Base-by-base conservation (phyloP, 371 early-diverging fungal genomes). In the Mortierella sp. region DNA sequence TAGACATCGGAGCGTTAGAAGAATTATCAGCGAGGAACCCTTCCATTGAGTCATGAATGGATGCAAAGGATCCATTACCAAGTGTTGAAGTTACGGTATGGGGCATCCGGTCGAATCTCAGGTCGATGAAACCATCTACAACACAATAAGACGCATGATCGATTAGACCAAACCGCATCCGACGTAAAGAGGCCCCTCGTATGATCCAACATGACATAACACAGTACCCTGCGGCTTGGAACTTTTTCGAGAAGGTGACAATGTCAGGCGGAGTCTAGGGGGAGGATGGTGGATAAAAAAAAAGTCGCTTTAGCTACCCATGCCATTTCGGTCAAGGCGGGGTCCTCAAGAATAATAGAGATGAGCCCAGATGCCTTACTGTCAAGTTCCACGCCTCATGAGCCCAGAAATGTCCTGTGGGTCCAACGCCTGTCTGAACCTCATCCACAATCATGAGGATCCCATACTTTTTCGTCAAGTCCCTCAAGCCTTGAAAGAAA, bases 371-470 rank as follows among this genome's bases (percentile, higher is more conserved):
- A n/a, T n/a, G n/a, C 24, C 65, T 66, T 65, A 76, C 78, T 7
- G 83, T 84, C 52, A 92, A 72, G 14, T 80, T 63, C 92, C 92
- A 92, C 26, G 87, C 85, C 59, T 90, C 90, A 64, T 92, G 92
- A 2, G 91, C 92, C 92, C 92, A 92, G 66, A 91, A 91, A 9
- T 86, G 84, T 21, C 95, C 95, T 0, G 94, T 91, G 23, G 91
- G 87, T n/a, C 92, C 93, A 14, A 91, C 91, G 46, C 95, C 95
- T 0, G 91, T 91, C 68, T 94, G 94, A 21, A 93, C 92, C 69
- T 94, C 95, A 58, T 94, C 95, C 10, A 90, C 91, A 61, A 94
- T 92, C 69, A 94, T 84, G 47, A 92, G 72, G 16, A 92, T 87
- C 28, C 85, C 88, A 51, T 87, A 59, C 47, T 84, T 74, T 43